phyloP scores from a whole-genome alignment of 129 eudicot genomes.

The Saussurea involucrata region DNA sequence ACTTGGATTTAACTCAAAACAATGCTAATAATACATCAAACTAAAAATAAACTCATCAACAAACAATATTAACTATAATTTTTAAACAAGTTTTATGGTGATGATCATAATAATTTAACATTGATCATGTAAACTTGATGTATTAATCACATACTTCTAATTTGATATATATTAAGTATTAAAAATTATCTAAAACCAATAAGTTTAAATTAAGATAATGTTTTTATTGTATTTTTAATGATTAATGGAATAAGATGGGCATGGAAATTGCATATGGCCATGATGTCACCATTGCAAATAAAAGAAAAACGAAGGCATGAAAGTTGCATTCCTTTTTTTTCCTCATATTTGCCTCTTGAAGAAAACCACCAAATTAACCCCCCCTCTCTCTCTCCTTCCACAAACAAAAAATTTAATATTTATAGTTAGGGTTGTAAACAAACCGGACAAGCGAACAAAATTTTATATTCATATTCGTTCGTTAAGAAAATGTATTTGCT shows the following conservation, averaged over 20 bases:
- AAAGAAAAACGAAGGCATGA: background rate
- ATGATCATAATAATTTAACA: background rate
- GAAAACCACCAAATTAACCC: background rate
- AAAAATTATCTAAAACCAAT: background rate
- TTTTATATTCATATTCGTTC: too few relatives aligned
- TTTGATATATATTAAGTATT: background rate
- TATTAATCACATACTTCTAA: background rate
- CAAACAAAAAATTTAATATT: too few relatives aligned
- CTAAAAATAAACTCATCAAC: background rate
- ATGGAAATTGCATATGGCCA: background rate
- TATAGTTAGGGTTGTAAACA: too few relatives aligned
- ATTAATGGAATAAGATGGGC: background rate
- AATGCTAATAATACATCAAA: background rate
- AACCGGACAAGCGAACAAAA: too few relatives aligned
- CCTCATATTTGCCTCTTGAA: background rate
- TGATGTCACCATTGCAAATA: background rate
- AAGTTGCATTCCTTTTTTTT: background rate
- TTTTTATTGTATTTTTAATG: background rate
- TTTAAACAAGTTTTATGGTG: background rate
- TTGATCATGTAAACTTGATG: too few relatives aligned
- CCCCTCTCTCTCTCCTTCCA: too few relatives aligned
- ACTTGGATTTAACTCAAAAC: background rate
- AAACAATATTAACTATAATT: background rate
- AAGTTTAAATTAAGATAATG: background rate
- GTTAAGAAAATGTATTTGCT: too few relatives aligned